Base-by-base conservation (phyloP, 2,329 filamentous ascomycete genomes). In the Aspergillus phoenicis region DNA sequence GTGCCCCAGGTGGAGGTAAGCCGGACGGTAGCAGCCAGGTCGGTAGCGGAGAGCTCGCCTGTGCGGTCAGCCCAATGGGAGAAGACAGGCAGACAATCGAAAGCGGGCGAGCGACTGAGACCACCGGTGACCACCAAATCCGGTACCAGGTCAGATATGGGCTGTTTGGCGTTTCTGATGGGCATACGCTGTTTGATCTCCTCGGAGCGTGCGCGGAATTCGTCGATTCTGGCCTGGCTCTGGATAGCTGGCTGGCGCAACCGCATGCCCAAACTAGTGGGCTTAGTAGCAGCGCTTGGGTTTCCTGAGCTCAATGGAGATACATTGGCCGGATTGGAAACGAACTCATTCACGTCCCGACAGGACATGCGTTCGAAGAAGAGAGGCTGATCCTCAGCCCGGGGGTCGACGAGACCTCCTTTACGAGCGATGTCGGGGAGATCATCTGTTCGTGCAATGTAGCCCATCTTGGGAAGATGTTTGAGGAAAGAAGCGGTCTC, bases 21-120 rank as follows among this genome's bases (percentile, higher is more conserved):
- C 3, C 49, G 30, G 7, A 52, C 28, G 15, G 49, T 52, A n/a
- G 49, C 49, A 8, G 10, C 15, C 10, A n/a, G 49, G n/a, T 52
- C 30, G 2, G 24, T 10, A 11, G 49, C 49, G 3, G 49, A 52
- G 4, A 30, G 2, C 28, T 52, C 49, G n/a, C 11, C 49, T 4
- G 28, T 52, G 20, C 49, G 49, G 15, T 52, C 49, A 7, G n/a
- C 49, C 49, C 49, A 52, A 11, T 52, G 49, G 8, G 49, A 52
- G 15, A 38, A 8, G 5, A 52, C 49, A 5, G 49, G 49, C n/a
- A 52, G 49, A 17, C 30, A 15, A 52, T 52, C 49, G 1, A 52
- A 38, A 2, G 49, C 49, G 2, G 49, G 49, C 24, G 49, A 38
- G 7, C 30, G 49, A 17, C 49, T 52, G 15, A 30, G 49, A 22